These are phyloP conservation scores for Chaetomium fimeti DNA, from an alignment of 495 filamentous ascomycete genomes.

Conservation along the genomic window DNA sequence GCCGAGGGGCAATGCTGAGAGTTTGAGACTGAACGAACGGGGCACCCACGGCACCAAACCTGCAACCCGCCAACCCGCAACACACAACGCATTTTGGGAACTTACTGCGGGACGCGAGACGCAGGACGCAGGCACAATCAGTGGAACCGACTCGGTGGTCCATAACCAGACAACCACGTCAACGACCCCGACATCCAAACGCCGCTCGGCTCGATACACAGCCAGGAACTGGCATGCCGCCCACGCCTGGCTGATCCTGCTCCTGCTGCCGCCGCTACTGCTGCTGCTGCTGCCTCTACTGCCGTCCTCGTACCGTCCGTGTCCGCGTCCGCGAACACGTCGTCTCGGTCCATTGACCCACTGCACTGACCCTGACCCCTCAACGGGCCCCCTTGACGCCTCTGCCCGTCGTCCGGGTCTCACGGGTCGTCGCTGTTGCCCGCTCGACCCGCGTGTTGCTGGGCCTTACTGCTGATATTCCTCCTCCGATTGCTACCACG, in stretches of 20 bases:
- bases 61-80: no score
- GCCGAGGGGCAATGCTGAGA: background rate
- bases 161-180: slow-evolving; percentile 31
- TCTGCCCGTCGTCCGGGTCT: slow-evolving; percentile 9
- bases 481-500: slow-evolving; percentile 23
- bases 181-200: slow-evolving; percentile 16
- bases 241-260: background rate
- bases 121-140: slow-evolving; percentile 11
- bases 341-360: slow-evolving; percentile 15
- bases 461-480: slow-evolving; percentile 8
- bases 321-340: slow-evolving; percentile 15
- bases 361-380: background rate
- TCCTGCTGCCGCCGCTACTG: slow-evolving; percentile 2
- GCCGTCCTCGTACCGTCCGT: slow-evolving; percentile 23
- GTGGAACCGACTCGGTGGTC: slow-evolving; percentile 11
- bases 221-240: slow-evolving; percentile 20
- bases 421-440: slow-evolving; percentile 14
- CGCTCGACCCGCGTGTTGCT: background rate
- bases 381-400: slow-evolving; percentile 9
- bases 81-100: no score
- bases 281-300: no score
- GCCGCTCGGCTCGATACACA: slow-evolving; percentile 13
- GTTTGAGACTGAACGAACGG: no score
- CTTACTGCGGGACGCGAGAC: slow-evolving; percentile 1
- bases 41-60: no score